These are phyloP conservation scores for Hanseniaspora singularis DNA, from an alignment of 805 yeast species.

Conservation along the genomic window DNA sequence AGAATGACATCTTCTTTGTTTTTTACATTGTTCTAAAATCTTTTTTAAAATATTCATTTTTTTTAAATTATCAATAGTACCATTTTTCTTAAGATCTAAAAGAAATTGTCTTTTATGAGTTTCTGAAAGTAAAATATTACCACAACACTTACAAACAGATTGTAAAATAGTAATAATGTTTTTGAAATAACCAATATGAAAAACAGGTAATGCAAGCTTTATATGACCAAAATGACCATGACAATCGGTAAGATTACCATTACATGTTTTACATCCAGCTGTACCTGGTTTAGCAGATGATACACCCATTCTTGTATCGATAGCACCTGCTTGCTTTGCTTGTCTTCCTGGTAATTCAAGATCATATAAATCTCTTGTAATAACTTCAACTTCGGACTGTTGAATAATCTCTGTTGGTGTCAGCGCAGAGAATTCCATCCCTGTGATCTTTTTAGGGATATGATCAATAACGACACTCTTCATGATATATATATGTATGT, in stretches of 20 bases:
- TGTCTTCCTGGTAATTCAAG: constrained; percentile 66
- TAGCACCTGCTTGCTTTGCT: constrained; percentile 76
- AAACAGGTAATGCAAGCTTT: constrained; percentile 95
- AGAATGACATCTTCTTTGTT: constrained; percentile 77
- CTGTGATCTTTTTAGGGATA: constrained; percentile 82
- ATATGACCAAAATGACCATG: constrained; percentile 99
- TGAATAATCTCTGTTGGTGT: constrained; percentile 82
- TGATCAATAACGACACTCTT: constrained; percentile 46
- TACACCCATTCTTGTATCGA: constrained; percentile 89
- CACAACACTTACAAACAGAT: constrained; percentile 98
- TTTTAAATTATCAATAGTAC: constrained; percentile 84
- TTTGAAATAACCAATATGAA: constrained; percentile 89
- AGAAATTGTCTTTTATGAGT: constrained; percentile 66
- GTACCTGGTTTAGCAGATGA: constrained; percentile 48
- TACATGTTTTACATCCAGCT: constrained; percentile 95
- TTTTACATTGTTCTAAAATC: constrained; percentile 83
- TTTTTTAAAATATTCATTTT: constrained; percentile 79
- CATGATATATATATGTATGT: constrained; percentile 1
- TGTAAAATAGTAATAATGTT: constrained; percentile 92
- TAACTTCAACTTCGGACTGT: constrained; percentile 87
- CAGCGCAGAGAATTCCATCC: constrained; percentile 85
- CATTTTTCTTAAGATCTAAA: constrained; percentile 67
- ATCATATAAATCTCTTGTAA: constrained; percentile 84
- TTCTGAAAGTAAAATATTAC: constrained; percentile 75
- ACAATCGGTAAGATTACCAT: constrained; percentile 98